Conservation (phyloP, 2,329 filamentous ascomycete species). For the Paraphaeosphaeria sporulosa region DNA sequence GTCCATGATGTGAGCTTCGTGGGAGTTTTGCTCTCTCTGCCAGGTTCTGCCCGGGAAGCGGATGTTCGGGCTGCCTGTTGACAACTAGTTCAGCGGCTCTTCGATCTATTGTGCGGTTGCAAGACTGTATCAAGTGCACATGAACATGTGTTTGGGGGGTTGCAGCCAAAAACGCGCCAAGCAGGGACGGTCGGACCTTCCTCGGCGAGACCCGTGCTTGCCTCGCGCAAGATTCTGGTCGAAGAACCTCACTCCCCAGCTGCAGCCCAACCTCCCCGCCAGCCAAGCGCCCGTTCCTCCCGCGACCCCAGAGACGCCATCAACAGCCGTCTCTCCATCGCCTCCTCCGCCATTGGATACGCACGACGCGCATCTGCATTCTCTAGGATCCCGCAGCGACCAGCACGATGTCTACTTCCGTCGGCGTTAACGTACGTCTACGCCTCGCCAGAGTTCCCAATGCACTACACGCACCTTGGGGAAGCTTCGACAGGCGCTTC, state of each 20-base stretch:
- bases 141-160: slow-evolving; percentile 5
- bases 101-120: neutral
- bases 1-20: slow-evolving; percentile 35
- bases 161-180: slow-evolving; percentile 35
- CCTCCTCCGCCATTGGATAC: slow-evolving; percentile 42
- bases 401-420: slow-evolving; percentile 54
- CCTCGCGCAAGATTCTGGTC: slow-evolving; percentile 30
- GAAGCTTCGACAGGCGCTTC: slow-evolving; percentile 9
- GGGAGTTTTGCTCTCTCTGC: neutral
- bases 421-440: slow-evolving; percentile 61
- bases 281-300: slow-evolving; percentile 29
- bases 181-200: slow-evolving; percentile 29
- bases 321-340: slow-evolving; percentile 29
- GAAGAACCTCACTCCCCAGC: slow-evolving; percentile 41
- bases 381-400: slow-evolving; percentile 32
- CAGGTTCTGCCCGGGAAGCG: neutral
- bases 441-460: slow-evolving; percentile 9
- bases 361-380: slow-evolving; percentile 23
- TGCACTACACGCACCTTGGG: neutral
- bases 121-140: neutral
- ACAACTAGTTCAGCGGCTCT: neutral
- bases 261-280: slow-evolving; percentile 25
- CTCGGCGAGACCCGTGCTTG: slow-evolving; percentile 18
- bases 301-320: slow-evolving; percentile 31
- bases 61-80: neutral